These are phyloP conservation scores for Royoungia palumana DNA, from an alignment of 768 basidiomycete genomes.

Conservation along the genomic window DNA sequence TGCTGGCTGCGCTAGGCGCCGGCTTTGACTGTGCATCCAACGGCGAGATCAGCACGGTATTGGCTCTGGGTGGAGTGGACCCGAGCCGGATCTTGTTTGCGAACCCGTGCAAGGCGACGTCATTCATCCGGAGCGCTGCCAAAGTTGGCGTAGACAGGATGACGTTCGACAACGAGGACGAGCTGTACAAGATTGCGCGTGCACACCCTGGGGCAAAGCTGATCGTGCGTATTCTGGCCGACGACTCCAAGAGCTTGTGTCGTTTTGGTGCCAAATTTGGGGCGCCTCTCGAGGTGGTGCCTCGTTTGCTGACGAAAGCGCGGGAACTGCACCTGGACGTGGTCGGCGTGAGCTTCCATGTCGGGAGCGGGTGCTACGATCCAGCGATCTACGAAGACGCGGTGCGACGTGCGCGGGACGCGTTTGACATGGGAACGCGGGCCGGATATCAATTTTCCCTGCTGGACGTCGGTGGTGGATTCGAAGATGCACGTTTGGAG, in stretches of 20 bases:
- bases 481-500: slow-evolving; percentile 86
- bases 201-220: slow-evolving; percentile 79
- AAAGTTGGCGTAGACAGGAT: slow-evolving; percentile 81
- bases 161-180: slow-evolving; percentile 99
- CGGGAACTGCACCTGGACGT: slow-evolving; percentile 78
- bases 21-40: slow-evolving; percentile 99
- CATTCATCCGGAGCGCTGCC: slow-evolving; percentile 85
- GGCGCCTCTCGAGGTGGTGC: slow-evolving; percentile 80
- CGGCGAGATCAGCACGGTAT: slow-evolving; percentile 82
- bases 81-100: slow-evolving; percentile 92
- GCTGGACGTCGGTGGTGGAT: slow-evolving; percentile 95
- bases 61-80: slow-evolving; percentile 68
- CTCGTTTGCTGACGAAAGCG: slow-evolving; percentile 75
- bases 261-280: slow-evolving; percentile 95
- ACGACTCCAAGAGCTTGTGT: slow-evolving; percentile 93
- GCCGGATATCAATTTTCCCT: slow-evolving; percentile 80
- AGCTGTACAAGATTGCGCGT: slow-evolving; percentile 88
- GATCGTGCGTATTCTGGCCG: slow-evolving; percentile 93
- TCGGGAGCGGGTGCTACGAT: slow-evolving; percentile 96
- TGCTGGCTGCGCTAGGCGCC: slow-evolving; percentile 84
- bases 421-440: slow-evolving; percentile 83
- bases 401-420: slow-evolving; percentile 71
- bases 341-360: slow-evolving; percentile 95
- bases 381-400: slow-evolving; percentile 88
- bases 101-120: slow-evolving; percentile 96